phyloP scores from a whole-genome alignment of 177 flowering plant genomes.

The Telopea speciosissima region DNA sequence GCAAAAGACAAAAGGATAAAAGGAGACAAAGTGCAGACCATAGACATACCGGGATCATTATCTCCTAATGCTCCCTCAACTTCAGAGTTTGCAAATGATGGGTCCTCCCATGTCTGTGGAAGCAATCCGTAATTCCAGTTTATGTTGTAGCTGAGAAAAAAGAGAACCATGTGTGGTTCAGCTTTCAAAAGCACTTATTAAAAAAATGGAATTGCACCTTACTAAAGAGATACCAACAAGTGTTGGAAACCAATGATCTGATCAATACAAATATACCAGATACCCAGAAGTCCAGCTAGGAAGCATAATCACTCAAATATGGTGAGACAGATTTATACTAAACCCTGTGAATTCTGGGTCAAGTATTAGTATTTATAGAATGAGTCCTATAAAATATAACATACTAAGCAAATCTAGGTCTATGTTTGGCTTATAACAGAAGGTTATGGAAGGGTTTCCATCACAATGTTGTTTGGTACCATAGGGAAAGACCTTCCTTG shows the following conservation, averaged over 20 bases:
- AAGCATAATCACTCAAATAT: not conserved
- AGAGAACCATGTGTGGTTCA: not conserved
- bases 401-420: not conserved
- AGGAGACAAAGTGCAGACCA: not conserved
- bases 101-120: slow-evolving; percentile 99
- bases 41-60: slow-evolving; percentile 78
- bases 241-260: not conserved
- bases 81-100: slow-evolving; percentile 71
- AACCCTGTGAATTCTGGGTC: not conserved
- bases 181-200: not conserved
- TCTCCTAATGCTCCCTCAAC: slow-evolving; percentile 95
- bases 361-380: not conserved
- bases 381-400: not conserved
- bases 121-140: slow-evolving; percentile 97
- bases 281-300: not conserved
- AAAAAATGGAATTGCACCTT: not conserved
- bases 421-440: too few relatives aligned
- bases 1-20: not conserved
- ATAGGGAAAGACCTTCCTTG: too few relatives aligned
- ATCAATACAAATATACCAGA: not conserved
- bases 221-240: not conserved
- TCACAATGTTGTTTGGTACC: too few relatives aligned
- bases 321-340: not conserved
- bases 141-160: slow-evolving; percentile 68
- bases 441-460: too few relatives aligned